phyloP scores from a whole-genome alignment of 1,284 basidiomycete species.

The Trichosporon inkin region DNA sequence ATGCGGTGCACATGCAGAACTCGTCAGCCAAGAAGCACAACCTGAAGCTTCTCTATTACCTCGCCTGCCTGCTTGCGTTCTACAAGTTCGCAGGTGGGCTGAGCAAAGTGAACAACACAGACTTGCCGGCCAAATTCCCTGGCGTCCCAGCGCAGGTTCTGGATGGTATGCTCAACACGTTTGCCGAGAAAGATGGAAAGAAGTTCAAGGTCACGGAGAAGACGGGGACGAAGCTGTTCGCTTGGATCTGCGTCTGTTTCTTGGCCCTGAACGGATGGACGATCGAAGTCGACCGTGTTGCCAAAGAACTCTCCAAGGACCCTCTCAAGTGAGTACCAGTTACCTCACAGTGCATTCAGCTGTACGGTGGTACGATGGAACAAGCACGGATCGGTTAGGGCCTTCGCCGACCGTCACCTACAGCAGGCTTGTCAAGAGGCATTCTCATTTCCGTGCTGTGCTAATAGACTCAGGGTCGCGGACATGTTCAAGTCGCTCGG shows the following conservation, averaged over 20 bases:
- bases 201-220: constrained; percentile 67
- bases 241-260: constrained; percentile 73
- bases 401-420: too few species aligned
- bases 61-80: constrained; percentile 70
- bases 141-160: constrained; percentile 62
- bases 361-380: too few species aligned
- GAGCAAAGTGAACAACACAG: constrained; percentile 23
- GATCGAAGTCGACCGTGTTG: constrained; percentile 63
- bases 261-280: constrained; percentile 71
- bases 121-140: constrained; percentile 58
- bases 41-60: constrained; percentile 60
- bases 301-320: constrained; percentile 66
- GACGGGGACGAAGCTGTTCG: constrained; percentile 65
- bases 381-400: too few species aligned
- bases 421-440: too few species aligned
- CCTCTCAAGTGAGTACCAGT: constrained; percentile 57
- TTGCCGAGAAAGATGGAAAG: constrained; percentile 62
- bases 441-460: background rate
- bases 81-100: constrained; percentile 51
- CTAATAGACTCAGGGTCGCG: constrained; percentile 32
- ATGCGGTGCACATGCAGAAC: constrained; percentile 18
- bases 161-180: constrained; percentile 70
- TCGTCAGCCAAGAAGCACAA: constrained; percentile 2
- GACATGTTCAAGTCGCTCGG: constrained; percentile 55
- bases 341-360: too few species aligned